These are phyloP conservation scores for Saccharomyces hybrid DNA, from an alignment of 1,139 yeast species.

Conservation along the genomic window DNA sequence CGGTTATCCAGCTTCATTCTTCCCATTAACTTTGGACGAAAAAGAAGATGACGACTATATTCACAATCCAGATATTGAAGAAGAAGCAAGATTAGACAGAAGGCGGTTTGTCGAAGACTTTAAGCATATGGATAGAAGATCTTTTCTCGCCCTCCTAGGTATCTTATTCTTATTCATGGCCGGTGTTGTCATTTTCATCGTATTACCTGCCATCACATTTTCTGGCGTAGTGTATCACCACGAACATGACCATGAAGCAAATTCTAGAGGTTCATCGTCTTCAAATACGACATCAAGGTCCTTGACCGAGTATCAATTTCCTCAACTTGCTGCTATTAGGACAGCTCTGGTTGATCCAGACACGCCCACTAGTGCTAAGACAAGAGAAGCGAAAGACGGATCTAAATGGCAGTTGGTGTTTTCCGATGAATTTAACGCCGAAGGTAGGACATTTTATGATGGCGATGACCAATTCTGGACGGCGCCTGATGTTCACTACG, in stretches of 20 bases:
- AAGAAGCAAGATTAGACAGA: slow-evolving; percentile 71
- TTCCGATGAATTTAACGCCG: no score
- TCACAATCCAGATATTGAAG: slow-evolving; percentile 89
- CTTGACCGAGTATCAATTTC: slow-evolving; percentile 53
- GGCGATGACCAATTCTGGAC: no score
- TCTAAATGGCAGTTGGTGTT: no score
- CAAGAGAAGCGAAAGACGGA: no score
- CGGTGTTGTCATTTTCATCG: slow-evolving; percentile 55
- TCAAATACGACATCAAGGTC: slow-evolving; percentile 22
- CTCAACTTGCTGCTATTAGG: slow-evolving; percentile 54
- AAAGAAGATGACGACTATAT: slow-evolving; percentile 87
- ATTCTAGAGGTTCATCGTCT: slow-evolving; percentile 7
- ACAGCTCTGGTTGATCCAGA: slow-evolving; percentile 65
- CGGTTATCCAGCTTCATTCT: slow-evolving; percentile 84
- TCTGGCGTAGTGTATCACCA: slow-evolving; percentile 47
- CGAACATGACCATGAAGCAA: slow-evolving; percentile 24
- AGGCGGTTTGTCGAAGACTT: slow-evolving; percentile 53
- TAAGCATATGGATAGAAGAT: slow-evolving; percentile 51
- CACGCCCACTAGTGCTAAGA: slow-evolving; percentile 61
- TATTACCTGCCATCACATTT: slow-evolving; percentile 68
- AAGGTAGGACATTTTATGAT: no score
- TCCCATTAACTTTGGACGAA: slow-evolving; percentile 80
- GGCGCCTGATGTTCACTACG: no score
- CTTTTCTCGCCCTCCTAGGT: slow-evolving; percentile 54
- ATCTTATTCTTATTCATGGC: slow-evolving; percentile 50